Conservation (phyloP, 345 rosid species). For the Citrus australasica region DNA sequence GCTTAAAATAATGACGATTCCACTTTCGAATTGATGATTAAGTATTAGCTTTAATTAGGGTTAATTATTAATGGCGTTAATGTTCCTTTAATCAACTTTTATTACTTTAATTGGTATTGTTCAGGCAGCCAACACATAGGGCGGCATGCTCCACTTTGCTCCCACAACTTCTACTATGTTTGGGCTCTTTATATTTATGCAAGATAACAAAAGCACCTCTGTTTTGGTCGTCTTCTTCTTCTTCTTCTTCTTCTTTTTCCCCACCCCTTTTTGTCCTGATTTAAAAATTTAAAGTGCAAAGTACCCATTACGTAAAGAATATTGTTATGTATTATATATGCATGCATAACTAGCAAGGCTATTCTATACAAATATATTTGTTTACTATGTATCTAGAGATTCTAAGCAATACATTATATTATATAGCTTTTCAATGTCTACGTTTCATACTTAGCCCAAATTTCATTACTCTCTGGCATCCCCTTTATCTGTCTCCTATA, state of each 20-base stretch:
- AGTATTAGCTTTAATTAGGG: neutral
- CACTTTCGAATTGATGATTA: constrained; percentile 1
- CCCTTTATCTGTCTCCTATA: no score
- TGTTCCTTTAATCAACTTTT: neutral
- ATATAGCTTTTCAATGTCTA: no score
- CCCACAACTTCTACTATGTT: constrained; percentile 20
- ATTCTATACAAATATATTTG: neutral
- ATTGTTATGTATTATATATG: neutral
- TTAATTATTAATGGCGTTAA: neutral
- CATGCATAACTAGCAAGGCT: constrained; percentile 1
- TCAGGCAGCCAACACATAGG: constrained; percentile 28
- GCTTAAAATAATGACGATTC: neutral
- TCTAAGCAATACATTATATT: neutral
- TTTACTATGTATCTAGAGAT: neutral
- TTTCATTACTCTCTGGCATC: no score
- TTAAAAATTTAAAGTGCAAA: neutral
- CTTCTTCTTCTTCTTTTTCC: neutral
- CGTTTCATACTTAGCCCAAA: no score
- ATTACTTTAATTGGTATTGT: constrained; percentile 6
- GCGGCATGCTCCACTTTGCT: constrained; percentile 46
- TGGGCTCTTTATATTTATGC: neutral
- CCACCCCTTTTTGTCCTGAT: neutral
- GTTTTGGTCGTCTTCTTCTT: constrained; percentile 14
- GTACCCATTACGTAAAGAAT: constrained; percentile 6
- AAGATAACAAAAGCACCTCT: neutral